Evolutionary conservation across 2,329 filamentous ascomycete genomes (phyloP).

Genomic region (Paraconiothyrium brasiliense): DNA sequence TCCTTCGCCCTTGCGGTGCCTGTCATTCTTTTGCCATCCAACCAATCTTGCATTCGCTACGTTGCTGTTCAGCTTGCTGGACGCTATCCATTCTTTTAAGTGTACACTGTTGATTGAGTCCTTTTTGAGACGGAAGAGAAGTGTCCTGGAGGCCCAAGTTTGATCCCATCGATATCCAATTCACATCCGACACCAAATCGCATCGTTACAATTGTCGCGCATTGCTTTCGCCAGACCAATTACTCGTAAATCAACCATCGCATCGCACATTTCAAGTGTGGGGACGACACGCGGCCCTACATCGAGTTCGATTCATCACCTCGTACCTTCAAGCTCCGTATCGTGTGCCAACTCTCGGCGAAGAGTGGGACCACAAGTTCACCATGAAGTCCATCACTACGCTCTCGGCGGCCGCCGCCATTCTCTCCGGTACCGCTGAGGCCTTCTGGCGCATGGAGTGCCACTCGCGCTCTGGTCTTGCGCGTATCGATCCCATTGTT

Average conservation of each 20-base stretch:
- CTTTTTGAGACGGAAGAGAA: constrained; percentile 19
- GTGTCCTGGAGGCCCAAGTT: constrained; percentile 41
- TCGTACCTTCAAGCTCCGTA: neutral
- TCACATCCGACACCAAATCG: constrained; percentile 12
- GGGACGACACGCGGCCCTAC: neutral
- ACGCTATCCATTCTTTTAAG: constrained; percentile 36
- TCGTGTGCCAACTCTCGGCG: constrained; percentile 13
- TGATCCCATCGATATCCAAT: constrained; percentile 18
- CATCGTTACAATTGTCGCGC: constrained; percentile 6
- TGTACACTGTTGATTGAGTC: constrained; percentile 31
- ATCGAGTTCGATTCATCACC: neutral
- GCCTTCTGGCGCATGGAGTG: constrained; percentile 78
- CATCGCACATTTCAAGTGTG: neutral
- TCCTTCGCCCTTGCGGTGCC: constrained; percentile 34
- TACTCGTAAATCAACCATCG: neutral
- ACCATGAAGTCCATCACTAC: constrained; percentile 44
- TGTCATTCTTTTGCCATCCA: constrained; percentile 43
- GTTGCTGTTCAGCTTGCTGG: constrained; percentile 30
- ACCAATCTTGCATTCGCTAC: constrained; percentile 37
- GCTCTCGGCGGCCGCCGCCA: constrained; percentile 39
- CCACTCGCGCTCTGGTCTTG: constrained; percentile 67
- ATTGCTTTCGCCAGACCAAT: neutral
- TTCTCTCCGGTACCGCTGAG: constrained; percentile 58
- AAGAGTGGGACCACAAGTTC: constrained; percentile 7
- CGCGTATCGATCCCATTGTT: constrained; percentile 62